phyloP scores from a whole-genome alignment of 2,329 filamentous ascomycete species.

The Xylaria sp. region DNA sequence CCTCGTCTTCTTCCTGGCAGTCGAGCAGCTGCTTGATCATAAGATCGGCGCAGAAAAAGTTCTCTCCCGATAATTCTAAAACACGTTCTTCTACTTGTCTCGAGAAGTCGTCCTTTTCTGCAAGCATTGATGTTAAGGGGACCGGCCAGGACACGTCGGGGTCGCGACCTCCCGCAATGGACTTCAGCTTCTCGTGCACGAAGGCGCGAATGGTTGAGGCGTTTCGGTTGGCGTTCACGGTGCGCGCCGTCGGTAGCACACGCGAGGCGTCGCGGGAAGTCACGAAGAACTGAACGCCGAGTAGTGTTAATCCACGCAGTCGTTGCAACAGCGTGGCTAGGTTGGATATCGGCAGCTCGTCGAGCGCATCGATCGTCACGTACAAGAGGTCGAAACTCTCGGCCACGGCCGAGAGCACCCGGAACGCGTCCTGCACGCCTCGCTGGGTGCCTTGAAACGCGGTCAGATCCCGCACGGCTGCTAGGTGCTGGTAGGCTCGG shows the following conservation, averaged over 20 bases:
- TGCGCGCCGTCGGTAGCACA: neutral
- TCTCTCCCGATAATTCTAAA: neutral
- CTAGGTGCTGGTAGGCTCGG: constrained; percentile 1
- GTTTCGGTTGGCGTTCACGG: neutral
- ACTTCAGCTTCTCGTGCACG: neutral
- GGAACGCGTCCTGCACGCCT: neutral
- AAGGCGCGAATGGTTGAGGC: neutral
- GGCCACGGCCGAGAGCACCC: neutral
- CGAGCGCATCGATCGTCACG: constrained; percentile 10
- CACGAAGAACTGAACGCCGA: neutral
- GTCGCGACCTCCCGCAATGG: neutral
- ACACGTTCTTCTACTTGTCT: neutral
- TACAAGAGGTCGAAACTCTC: constrained; percentile 7
- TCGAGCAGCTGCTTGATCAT: neutral
- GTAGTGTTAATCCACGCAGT: neutral
- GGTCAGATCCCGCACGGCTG: neutral
- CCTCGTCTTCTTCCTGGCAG: neutral
- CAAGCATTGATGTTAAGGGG: neutral
- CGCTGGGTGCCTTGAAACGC: neutral
- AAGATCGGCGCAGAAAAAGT: neutral
- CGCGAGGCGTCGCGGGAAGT: neutral
- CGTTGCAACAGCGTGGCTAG: neutral
- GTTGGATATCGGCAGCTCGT: constrained; percentile 3
- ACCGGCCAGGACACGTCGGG: neutral
- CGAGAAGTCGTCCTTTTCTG: neutral